Percentiles rank a stretch among this genome's conserved stretches.
Evolutionary conservation across 768 basidiomycete species (phyloP).

Genomic region (Pleurotus eryngii): DNA sequence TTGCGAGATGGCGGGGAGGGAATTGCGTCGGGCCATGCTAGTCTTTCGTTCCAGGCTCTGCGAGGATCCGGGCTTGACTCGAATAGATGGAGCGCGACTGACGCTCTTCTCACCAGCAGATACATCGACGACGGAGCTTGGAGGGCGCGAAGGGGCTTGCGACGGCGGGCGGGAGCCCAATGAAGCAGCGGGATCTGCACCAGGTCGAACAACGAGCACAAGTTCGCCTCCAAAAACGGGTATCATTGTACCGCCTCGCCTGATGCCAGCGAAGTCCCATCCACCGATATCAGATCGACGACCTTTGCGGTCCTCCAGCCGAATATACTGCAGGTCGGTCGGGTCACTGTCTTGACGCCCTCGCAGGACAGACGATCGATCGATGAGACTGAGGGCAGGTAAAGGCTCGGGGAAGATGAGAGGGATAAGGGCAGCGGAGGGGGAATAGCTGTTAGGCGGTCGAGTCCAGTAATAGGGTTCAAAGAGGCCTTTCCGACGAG

Average conservation of each 20-base stretch:
- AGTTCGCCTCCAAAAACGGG: constrained; percentile 75
- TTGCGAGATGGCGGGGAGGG: constrained; percentile 72
- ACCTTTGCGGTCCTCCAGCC: constrained; percentile 30
- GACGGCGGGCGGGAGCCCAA: constrained; percentile 55
- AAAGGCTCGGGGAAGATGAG: constrained; percentile 76
- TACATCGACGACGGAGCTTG: constrained; percentile 54
- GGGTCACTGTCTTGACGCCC: constrained; percentile 69
- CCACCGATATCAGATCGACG: constrained; percentile 23
- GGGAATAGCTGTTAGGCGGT: constrained; percentile 28
- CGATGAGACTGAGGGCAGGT: constrained; percentile 64
- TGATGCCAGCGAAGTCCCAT: constrained; percentile 29
- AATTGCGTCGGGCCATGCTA: constrained; percentile 71
- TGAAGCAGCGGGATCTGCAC: constrained; percentile 38
- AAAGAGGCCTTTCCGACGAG: constrained; percentile 68
- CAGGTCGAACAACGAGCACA: constrained; percentile 62
- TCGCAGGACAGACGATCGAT: constrained; percentile 60
- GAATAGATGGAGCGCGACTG: constrained; percentile 67
- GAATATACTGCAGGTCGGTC: constrained; percentile 41
- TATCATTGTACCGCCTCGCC: constrained; percentile 59
- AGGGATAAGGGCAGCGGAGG: constrained; percentile 43
- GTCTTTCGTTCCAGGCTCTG: constrained; percentile 74
- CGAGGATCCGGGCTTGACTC: constrained; percentile 69
- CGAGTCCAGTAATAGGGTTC: constrained; percentile 76
- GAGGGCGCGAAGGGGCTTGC: constrained; percentile 63
- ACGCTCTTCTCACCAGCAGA: constrained; percentile 39